Evolutionary conservation across 371 early-diverging fungal genomes (phyloP).

Genomic region (Rhizopus delemar): DNA sequence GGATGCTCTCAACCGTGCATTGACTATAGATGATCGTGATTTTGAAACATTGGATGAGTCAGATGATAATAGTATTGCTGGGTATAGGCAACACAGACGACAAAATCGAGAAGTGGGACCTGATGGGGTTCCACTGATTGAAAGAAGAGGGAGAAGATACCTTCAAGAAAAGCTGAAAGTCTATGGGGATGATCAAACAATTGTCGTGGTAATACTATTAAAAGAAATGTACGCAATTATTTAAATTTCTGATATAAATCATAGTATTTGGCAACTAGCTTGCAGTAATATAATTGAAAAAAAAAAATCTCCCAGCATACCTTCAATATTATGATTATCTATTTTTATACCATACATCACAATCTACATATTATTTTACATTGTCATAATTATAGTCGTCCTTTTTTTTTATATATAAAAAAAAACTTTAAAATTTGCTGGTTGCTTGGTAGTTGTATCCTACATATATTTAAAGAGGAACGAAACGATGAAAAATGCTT

Average conservation of each 20-base stretch:
- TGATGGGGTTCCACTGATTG: constrained; percentile 35
- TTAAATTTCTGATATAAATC: background rate
- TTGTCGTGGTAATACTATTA: constrained; percentile 38
- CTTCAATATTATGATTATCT: no score
- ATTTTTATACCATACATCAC: no score
- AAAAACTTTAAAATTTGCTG: no score
- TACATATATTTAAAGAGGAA: no score
- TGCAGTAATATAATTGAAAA: background rate
- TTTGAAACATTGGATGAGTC: background rate
- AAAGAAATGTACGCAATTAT: background rate
- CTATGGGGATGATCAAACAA: constrained; percentile 51
- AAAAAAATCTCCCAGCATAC: no score
- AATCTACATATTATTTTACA: no score
- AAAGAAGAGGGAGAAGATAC: constrained; percentile 38
- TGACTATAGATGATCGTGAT: background rate
- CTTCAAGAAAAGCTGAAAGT: constrained; percentile 37
- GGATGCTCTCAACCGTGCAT: constrained; percentile 5
- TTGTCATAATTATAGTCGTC: no score
- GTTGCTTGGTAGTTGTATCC: no score
- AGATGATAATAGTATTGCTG: background rate
- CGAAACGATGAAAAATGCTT: no score
- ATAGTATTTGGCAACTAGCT: constrained; percentile 25
- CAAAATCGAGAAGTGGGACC: constrained; percentile 14
- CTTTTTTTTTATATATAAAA: no score
- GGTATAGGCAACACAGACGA: background rate